Evolutionary conservation across 306 rosid genomes (phyloP), one percentile per base, ranked within the genome.

Genomic region (Hippophae rhamnoides): DNA sequence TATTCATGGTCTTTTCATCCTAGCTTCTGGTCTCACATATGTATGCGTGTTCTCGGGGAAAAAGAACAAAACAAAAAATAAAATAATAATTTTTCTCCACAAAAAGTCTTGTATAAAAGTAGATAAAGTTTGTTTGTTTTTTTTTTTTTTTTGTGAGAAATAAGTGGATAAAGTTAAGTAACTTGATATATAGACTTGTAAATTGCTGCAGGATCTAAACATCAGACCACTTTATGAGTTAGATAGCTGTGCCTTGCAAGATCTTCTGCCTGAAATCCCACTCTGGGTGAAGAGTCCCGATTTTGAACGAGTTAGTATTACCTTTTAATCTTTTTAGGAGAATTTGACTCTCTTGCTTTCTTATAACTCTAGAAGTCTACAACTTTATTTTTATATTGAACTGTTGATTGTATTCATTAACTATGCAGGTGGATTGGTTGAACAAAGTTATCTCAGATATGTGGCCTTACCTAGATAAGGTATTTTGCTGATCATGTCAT

Each of bases 401-500:
- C 5, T 47, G 38, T 59, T 59, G 43, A 46, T 77, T 56, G 57
- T 54, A 9, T 52, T 62, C 51, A 66, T 49, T 74, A 65, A 43
- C 56, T 69, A 11, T 62, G 69, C 79, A 87, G 96, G 82, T 84
- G 26, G 89, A 87, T 59, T 87, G 96, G 94, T 41, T 87, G 69
- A 87, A 84, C 68, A 84, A 70, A 52, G 78, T 82, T 70, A 61
- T 82, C 45, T 53, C 70, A 45, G 74, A 78, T 43, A 63, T 82
- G 81, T 84, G 96, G 96, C 96, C 94, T 70, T 82, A 55, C 78
- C 74, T 84, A 10, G 86, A 77, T 43, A 82, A 83, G 89, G 96
- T 87, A 56, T 45, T 66, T 62, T 45, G 10, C 45, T 57, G 40
- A 2, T 31, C 38, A 31, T 31, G 48, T 45, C 10, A 12, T 61